phyloP scores from a whole-genome alignment of 495 filamentous ascomycete genomes.

The Clohesyomyces aquaticus region DNA sequence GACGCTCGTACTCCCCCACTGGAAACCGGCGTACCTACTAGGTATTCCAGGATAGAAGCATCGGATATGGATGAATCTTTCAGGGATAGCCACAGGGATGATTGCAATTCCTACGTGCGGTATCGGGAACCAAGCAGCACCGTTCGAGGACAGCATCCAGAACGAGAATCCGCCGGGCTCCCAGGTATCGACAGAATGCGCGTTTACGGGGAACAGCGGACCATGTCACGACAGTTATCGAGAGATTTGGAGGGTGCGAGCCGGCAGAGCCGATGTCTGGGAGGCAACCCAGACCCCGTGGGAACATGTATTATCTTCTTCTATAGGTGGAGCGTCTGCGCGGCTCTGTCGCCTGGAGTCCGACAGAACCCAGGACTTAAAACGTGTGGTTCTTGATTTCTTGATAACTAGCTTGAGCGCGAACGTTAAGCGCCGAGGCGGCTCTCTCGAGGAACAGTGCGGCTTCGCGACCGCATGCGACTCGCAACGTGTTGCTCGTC shows the following conservation, averaged over 20 bases:
- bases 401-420: slow-evolving; percentile 18
- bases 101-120: background rate
- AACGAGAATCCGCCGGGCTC: background rate
- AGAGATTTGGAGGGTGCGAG: background rate
- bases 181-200: slow-evolving; percentile 8
- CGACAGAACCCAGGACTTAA: slow-evolving; percentile 1
- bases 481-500: slow-evolving; percentile 3
- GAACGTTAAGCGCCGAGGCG: slow-evolving; percentile 30
- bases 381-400: slow-evolving; percentile 24
- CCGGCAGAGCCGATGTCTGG: background rate
- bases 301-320: slow-evolving; percentile 8
- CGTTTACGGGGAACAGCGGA: background rate
- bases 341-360: slow-evolving; percentile 5
- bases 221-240: background rate
- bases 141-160: background rate
- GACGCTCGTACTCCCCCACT: too few species aligned
- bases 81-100: too few species aligned
- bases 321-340: slow-evolving; percentile 1
- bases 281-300: too few species aligned
- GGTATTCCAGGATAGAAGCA: too few species aligned
- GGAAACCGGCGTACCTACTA: too few species aligned
- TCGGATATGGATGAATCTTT: too few species aligned
- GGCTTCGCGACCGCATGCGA: slow-evolving; percentile 13
- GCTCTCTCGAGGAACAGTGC: slow-evolving; percentile 16
- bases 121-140: background rate